Base-by-base conservation (phyloP, 2,329 filamentous ascomycete species). In the Talaromyces sp. region DNA sequence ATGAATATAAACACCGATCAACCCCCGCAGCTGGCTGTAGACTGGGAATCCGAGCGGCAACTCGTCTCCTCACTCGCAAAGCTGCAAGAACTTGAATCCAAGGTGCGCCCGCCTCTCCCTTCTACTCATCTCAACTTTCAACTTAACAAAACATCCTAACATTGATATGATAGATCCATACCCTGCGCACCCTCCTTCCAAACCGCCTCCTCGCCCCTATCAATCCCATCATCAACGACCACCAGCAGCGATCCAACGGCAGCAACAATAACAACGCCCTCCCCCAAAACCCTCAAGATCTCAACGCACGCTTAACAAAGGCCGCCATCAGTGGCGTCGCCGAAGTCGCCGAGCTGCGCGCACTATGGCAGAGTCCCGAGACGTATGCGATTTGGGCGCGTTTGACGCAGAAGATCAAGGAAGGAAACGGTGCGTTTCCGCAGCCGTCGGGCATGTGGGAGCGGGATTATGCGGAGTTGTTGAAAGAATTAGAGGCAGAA, bases 131-230 rank as follows among this genome's bases (percentile, higher is more conserved):
- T 12, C 3, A 36, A 36, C 33, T 12, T 7, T 12, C 33, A 36
- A 23, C 23, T 36, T 9, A 16, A 12, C 12, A 5, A 36, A 16
- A 40, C 33, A 3, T 5, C 10, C 44, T 47, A 27, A 47, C 18
- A 36, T 8, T 23, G 42, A 18, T 23, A 23, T 55, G 23, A 52
- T 42, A 80, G 77, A 76, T 80, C 57, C 76, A 78, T 58, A 70
- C 75, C 64, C 69, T 81, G 16, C 78, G 78, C 54, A 72, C 70
- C 28, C 68, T 79, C 18, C 67, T 80, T 33, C 78, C 78, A 3
- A 73, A 72, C 23, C 75, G 75, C 30, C 62, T 79, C 10, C 66
- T 79, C 40, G 74, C 76, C 12, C 77, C 77, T 4, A 61, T 79
- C 12, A 66, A 69, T 3, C 74, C 76, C n/a, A 72, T 78, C 31